phyloP scores from a whole-genome alignment of 306 rosid species.

The Datisca glomerata region DNA sequence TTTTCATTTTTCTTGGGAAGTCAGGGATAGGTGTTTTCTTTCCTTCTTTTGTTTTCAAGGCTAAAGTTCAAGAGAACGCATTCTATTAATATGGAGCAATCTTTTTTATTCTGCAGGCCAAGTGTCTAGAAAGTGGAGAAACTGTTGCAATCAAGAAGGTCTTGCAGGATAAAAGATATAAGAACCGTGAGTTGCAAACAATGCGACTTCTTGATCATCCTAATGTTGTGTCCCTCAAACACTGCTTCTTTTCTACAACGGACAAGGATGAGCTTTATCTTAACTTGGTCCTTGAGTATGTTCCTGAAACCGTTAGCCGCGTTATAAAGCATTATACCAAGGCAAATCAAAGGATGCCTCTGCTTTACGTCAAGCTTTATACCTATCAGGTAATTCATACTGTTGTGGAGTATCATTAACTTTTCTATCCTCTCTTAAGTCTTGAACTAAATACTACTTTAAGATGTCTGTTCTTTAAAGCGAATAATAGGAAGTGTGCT shows the following conservation, averaged over 20 bases:
- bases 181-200: slow-evolving; percentile 65
- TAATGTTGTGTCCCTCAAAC: slow-evolving; percentile 58
- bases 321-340: slow-evolving; percentile 58
- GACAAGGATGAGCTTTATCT: slow-evolving; percentile 67
- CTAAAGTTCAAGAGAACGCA: neutral
- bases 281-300: slow-evolving; percentile 59
- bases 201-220: slow-evolving; percentile 78
- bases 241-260: slow-evolving; percentile 59
- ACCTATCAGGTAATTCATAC: slow-evolving; percentile 40
- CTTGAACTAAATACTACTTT: too few relatives aligned
- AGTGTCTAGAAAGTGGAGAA: slow-evolving; percentile 59
- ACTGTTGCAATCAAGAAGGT: slow-evolving; percentile 60
- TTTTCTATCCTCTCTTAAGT: neutral
- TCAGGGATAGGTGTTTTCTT: too few relatives aligned
- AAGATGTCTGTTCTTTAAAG: too few relatives aligned
- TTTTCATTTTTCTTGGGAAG: neutral
- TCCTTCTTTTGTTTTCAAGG: too few relatives aligned
- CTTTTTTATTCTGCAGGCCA: slow-evolving; percentile 31
- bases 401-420: neutral
- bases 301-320: slow-evolving; percentile 59
- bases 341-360: slow-evolving; percentile 63
- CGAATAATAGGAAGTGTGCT: too few relatives aligned
- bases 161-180: slow-evolving; percentile 56
- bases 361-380: slow-evolving; percentile 58
- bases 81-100: neutral